Conservation (phyloP, 1,139 yeast species). For the Saccharomyces hybrid region DNA sequence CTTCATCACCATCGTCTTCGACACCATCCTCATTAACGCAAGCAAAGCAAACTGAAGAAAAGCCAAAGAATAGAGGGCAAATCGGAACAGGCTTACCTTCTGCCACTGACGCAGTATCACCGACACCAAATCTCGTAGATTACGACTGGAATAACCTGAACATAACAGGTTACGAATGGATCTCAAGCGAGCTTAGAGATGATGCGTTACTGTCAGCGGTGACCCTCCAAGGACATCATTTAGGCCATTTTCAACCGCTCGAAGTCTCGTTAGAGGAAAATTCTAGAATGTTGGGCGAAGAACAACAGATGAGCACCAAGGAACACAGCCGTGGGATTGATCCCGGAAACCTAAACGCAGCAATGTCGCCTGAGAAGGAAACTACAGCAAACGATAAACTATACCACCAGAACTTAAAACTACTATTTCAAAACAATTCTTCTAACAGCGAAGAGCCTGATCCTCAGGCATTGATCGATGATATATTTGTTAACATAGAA, state of each 20-base stretch:
- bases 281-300: neutral
- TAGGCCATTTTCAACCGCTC: neutral
- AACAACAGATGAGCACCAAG: neutral
- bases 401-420: neutral
- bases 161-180: conserved; percentile 44
- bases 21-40: neutral
- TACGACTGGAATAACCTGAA: conserved; percentile 1
- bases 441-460: neutral
- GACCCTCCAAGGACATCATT: conserved; percentile 47
- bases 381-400: neutral
- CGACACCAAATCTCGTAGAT: conserved; percentile 5
- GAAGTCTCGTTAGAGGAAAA: neutral
- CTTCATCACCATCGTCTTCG: neutral
- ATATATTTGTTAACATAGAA: neutral
- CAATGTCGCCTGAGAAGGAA: neutral
- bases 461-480: neutral
- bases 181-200: conserved; percentile 61
- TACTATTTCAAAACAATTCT: conserved; percentile 12
- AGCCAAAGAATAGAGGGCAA: neutral
- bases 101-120: neutral
- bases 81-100: neutral
- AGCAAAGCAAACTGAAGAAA: neutral
- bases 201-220: conserved; percentile 70
- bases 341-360: neutral
- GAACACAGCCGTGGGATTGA: neutral